These are phyloP conservation scores for Fusarium subtropicale DNA, from an alignment of 2,329 filamentous ascomycete species.

Conservation along the genomic window DNA sequence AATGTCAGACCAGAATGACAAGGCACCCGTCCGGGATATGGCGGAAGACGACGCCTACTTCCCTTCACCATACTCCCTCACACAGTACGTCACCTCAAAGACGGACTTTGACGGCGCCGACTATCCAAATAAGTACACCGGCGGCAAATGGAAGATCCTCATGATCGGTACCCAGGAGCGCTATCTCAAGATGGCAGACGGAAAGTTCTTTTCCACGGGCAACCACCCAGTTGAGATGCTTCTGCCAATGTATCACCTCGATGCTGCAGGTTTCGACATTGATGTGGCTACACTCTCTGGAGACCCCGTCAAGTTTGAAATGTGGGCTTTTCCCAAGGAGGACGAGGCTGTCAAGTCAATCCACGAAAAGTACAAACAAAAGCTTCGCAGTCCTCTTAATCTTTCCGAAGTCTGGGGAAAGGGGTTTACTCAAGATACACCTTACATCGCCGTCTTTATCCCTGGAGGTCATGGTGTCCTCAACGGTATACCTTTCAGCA, in stretches of 20 bases:
- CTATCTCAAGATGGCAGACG: slow-evolving; percentile 12
- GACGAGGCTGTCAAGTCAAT: slow-evolving; percentile 5
- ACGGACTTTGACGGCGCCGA: slow-evolving; percentile 13
- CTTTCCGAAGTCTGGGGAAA: slow-evolving; percentile 2
- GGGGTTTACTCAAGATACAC: rapidly evolving
- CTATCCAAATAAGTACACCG: slow-evolving; percentile 8
- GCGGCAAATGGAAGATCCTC: slow-evolving; percentile 11
- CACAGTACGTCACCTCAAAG: neutral
- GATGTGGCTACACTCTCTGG: neutral
- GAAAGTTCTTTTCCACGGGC: slow-evolving; percentile 6
- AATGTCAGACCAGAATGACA: slow-evolving; percentile 7
- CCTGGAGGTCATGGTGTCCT: neutral
- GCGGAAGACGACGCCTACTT: slow-evolving; percentile 18
- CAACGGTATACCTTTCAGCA: slow-evolving; percentile 3
- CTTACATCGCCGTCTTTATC: neutral
- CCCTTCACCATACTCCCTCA: slow-evolving; percentile 10
- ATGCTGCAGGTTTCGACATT: slow-evolving; percentile 1
- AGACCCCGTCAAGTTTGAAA: slow-evolving; percentile 1
- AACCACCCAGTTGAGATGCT: slow-evolving; percentile 15
- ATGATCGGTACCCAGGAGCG: slow-evolving; percentile 10
- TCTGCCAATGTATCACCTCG: slow-evolving; percentile 1
- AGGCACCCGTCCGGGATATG: neutral
- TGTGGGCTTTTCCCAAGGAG: slow-evolving; percentile 11
- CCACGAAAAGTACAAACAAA: slow-evolving; percentile 1
- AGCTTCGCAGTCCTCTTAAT: neutral